Evolutionary conservation across 352 stramenopile genomes (phyloP).

Genomic region (Salisapilia sapeloensis): DNA sequence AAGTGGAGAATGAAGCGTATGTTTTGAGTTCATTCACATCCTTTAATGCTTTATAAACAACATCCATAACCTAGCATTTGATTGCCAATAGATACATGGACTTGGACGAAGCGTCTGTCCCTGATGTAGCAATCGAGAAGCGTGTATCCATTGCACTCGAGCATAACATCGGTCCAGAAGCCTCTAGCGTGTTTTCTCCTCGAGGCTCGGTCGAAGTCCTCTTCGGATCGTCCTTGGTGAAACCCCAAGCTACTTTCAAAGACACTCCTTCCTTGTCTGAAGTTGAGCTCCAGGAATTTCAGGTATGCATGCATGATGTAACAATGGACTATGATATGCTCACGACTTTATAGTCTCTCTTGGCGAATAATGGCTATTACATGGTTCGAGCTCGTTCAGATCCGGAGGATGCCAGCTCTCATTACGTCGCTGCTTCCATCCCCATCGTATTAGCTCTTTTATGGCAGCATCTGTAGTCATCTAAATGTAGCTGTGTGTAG

Average conservation of each 20-base stretch:
- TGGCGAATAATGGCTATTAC: slow-evolving; percentile 30
- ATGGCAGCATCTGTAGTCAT: neutral
- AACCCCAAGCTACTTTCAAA: slow-evolving; percentile 46
- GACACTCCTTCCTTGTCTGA: slow-evolving; percentile 30
- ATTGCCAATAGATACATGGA: slow-evolving; percentile 29
- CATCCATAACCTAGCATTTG: neutral
- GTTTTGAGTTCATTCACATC: slow-evolving; percentile 3
- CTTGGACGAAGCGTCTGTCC: slow-evolving; percentile 22
- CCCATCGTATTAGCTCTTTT: slow-evolving; percentile 18
- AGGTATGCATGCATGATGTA: neutral
- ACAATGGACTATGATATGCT: neutral
- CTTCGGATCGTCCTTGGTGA: slow-evolving; percentile 19
- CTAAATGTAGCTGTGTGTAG: slow-evolving; percentile 3
- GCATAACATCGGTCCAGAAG: slow-evolving; percentile 25
- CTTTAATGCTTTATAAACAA: slow-evolving; percentile 1
- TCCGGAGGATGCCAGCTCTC: slow-evolving; percentile 28
- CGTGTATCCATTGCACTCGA: slow-evolving; percentile 44
- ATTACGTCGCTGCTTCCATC: slow-evolving; percentile 58
- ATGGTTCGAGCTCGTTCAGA: slow-evolving; percentile 49
- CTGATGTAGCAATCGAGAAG: slow-evolving; percentile 16
- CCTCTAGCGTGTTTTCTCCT: slow-evolving; percentile 12
- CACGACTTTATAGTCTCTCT: slow-evolving; percentile 2
- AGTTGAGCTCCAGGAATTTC: slow-evolving; percentile 24
- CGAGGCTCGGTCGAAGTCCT: slow-evolving; percentile 50
- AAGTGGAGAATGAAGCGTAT: slow-evolving; percentile 46